phyloP scores from a whole-genome alignment of 805 yeast species.

The Isabelozyma gotoi region DNA sequence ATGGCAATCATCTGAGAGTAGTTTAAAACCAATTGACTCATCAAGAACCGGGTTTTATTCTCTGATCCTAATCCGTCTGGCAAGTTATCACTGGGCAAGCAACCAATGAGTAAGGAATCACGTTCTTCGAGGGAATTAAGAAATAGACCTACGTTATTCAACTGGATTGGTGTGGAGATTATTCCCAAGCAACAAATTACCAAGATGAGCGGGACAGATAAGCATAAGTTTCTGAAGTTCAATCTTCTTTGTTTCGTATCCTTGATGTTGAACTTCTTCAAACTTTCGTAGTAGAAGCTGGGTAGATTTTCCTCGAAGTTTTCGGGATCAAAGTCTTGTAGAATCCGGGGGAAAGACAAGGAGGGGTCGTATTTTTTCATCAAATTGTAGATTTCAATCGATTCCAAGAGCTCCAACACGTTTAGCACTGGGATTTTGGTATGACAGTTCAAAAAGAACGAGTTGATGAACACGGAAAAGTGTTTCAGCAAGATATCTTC shows the following conservation, averaged over 20 bases:
- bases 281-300: constrained; percentile 9
- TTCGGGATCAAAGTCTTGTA: constrained; percentile 10
- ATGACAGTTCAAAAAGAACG: constrained; percentile 31
- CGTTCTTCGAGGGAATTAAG: constrained; percentile 28
- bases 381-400: constrained; percentile 23
- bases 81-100: constrained; percentile 12
- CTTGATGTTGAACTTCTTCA: constrained; percentile 12
- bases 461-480: constrained; percentile 19
- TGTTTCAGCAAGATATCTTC: constrained; percentile 18
- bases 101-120: constrained; percentile 15
- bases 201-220: constrained; percentile 23
- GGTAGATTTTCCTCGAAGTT: constrained; percentile 7
- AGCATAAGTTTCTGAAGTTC: constrained; percentile 19
- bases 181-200: constrained; percentile 33
- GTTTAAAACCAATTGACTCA: constrained; percentile 20
- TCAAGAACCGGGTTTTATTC: constrained; percentile 16
- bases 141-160: constrained; percentile 31
- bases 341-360: constrained; percentile 16
- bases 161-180: constrained; percentile 27
- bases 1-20: constrained; percentile 19
- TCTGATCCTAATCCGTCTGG: constrained; percentile 7
- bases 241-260: constrained; percentile 15
- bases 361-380: constrained; percentile 15
- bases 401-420: constrained; percentile 26
- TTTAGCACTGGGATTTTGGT: constrained; percentile 34